phyloP scores from a whole-genome alignment of 306 rosid species.

The Trifolium dubium region DNA sequence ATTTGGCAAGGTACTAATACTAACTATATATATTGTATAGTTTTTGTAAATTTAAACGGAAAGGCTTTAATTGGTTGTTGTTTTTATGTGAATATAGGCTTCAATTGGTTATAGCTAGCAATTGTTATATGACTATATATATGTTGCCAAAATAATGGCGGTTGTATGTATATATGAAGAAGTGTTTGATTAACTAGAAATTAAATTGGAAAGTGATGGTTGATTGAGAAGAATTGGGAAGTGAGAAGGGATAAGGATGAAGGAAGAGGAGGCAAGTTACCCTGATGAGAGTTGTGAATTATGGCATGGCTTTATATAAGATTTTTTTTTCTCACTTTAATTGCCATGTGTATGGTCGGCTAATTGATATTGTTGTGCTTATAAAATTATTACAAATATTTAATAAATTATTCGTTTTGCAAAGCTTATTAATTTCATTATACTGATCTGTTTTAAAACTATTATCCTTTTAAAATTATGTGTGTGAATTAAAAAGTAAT shows the following conservation, averaged over 20 bases:
- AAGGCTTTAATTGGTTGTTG: not conserved
- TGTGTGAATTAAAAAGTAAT: no score
- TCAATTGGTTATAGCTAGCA: not conserved
- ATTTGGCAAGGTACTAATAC: not conserved
- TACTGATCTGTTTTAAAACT: no score
- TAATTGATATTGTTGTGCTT: not conserved
- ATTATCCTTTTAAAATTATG: no score
- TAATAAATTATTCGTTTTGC: not conserved
- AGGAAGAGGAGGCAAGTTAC: not conserved
- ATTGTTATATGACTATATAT: not conserved
- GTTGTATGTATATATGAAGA: not conserved
- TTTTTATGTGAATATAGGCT: not conserved
- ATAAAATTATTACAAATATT: not conserved
- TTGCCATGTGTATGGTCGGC: constrained; percentile 5
- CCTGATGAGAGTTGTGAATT: not conserved
- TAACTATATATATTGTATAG: not conserved
- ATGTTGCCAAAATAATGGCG: not conserved
- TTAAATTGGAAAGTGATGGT: not conserved
- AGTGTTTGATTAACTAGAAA: not conserved
- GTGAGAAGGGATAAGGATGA: not conserved
- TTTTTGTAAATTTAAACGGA: not conserved
- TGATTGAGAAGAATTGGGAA: not conserved
- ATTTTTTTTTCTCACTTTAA: not conserved
- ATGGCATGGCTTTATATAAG: not conserved
- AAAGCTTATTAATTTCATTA: not conserved